Conservation (phyloP, 2,329 filamentous ascomycete species). For the Ophiostoma perfectum region DNA sequence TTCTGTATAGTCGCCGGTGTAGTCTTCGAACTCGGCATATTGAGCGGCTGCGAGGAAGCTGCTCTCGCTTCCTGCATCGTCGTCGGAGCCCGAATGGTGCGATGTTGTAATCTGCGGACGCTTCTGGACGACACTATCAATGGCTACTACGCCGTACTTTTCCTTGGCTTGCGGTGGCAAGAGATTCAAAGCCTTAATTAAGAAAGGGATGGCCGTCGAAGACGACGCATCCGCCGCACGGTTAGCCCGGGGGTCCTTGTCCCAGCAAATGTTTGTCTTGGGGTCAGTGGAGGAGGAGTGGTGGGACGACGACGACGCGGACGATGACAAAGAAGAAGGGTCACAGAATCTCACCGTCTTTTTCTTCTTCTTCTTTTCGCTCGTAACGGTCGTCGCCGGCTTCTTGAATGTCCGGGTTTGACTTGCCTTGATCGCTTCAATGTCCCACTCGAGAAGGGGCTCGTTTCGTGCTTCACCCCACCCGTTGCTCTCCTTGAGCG, state of each 20-base stretch:
- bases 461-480: slow-evolving; percentile 14
- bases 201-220: slow-evolving; percentile 20
- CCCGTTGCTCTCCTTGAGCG: not conserved
- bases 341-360: not conserved
- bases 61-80: not conserved
- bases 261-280: slow-evolving; percentile 11
- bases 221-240: slow-evolving; percentile 21
- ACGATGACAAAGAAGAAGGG: not conserved
- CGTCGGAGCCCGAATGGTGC: not conserved
- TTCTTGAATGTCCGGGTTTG: not conserved
- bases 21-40: not conserved
- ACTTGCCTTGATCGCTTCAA: slow-evolving; percentile 23
- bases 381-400: not conserved
- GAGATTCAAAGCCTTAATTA: slow-evolving; percentile 18
- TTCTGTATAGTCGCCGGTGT: slow-evolving; percentile 16
- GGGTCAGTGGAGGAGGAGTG: not conserved
- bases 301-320: not conserved
- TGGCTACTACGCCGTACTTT: slow-evolving; percentile 18
- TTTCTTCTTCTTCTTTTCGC: not conserved
- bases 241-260: slow-evolving; percentile 20
- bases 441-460: slow-evolving; percentile 24
- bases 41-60: not conserved
- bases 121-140: slow-evolving; percentile 17
- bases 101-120: not conserved
- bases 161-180: slow-evolving; percentile 13